phyloP scores from a whole-genome alignment of 2,329 filamentous ascomycete genomes.

The Verticillium longisporum region DNA sequence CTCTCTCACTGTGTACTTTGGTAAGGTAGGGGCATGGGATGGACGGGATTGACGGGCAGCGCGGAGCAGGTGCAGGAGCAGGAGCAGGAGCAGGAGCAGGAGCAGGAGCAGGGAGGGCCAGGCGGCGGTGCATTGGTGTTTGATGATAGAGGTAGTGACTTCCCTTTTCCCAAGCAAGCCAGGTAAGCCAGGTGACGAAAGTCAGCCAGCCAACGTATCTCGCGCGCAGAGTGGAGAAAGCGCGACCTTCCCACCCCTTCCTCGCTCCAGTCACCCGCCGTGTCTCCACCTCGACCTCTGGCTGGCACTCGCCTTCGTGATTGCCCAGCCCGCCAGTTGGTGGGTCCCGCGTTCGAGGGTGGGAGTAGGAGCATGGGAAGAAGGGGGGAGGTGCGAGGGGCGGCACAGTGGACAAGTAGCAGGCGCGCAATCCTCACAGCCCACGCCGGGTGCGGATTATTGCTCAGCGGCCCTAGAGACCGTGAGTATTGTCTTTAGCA shows the following conservation, averaged over 20 bases:
- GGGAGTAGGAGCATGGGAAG: background rate
- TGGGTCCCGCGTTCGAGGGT: background rate
- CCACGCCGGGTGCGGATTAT: background rate
- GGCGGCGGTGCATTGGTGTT: slow-evolving; percentile 4
- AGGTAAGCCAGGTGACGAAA: background rate
- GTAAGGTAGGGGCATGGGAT: background rate
- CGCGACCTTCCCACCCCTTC: background rate
- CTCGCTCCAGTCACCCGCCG: background rate
- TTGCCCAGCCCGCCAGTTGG: background rate
- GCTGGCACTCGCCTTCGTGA: background rate
- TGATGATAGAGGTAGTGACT: background rate
- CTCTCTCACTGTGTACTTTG: background rate
- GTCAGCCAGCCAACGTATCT: background rate
- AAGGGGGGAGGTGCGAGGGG: background rate
- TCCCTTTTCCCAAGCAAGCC: background rate
- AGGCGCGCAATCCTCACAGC: background rate
- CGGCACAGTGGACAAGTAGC: background rate
- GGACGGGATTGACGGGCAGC: background rate
- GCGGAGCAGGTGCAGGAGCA: background rate
- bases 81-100: too few relatives aligned
- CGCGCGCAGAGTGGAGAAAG: background rate
- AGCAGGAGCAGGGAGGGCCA: background rate
- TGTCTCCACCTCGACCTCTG: background rate
- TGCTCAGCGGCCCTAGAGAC: background rate
- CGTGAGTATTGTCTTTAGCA: background rate